phyloP scores from a whole-genome alignment of 106 monocot species.

The Phalaenopsis equestris region DNA sequence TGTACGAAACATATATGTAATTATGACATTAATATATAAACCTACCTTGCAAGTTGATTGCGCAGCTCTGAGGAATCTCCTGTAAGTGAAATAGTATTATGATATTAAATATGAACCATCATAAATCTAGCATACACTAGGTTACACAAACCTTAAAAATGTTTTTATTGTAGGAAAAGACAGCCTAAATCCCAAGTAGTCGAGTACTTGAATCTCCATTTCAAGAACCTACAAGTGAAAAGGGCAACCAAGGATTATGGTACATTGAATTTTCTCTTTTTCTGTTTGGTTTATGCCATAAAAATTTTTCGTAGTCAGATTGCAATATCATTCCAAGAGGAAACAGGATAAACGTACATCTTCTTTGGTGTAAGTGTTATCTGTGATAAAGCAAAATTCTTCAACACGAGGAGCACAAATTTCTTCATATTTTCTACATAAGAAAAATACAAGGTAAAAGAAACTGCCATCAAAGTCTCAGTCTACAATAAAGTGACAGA shows the following conservation, averaged over 20 bases:
- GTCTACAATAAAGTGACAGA: not conserved
- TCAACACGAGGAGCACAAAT: slow-evolving; percentile 39
- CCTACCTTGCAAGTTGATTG: slow-evolving; percentile 57
- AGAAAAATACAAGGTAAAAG: not conserved
- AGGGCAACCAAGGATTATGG: not conserved
- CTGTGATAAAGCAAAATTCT: slow-evolving; percentile 52
- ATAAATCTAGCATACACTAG: not conserved
- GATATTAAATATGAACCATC: not conserved
- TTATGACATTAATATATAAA: not conserved
- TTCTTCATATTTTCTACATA: slow-evolving; percentile 39
- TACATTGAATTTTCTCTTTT: not conserved
- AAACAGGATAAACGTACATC: slow-evolving; percentile 19
- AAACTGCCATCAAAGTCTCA: not conserved
- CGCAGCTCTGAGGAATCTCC: slow-evolving; percentile 87
- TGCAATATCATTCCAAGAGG: not conserved
- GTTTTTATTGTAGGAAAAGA: slow-evolving; percentile 81
- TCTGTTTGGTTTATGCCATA: not conserved
- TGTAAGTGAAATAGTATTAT: slow-evolving; percentile 12
- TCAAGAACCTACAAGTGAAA: slow-evolving; percentile 46
- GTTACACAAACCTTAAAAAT: slow-evolving; percentile 66
- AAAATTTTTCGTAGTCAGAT: not conserved
- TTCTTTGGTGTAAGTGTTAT: slow-evolving; percentile 39
- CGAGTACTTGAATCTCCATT: slow-evolving; percentile 74
- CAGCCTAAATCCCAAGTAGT: slow-evolving; percentile 43
- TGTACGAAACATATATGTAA: not conserved